These are phyloP conservation scores for Melanogaster broomeanus DNA, from an alignment of 768 basidiomycete genomes.

Conservation along the genomic window DNA sequence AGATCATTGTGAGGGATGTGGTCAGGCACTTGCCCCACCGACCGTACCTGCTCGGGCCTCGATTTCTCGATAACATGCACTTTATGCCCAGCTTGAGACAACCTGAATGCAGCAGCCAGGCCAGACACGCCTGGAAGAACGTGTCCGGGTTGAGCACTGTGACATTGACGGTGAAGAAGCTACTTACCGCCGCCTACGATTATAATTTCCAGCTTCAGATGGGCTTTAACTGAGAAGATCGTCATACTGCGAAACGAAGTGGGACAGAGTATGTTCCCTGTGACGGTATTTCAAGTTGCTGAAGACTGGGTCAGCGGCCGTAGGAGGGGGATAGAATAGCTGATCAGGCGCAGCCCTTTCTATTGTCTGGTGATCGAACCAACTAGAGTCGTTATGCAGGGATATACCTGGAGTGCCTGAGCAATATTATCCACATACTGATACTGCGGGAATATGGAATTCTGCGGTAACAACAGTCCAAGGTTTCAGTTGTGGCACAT, in stretches of 20 bases:
- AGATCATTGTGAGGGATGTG: not conserved
- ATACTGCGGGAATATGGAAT: too few relatives aligned
- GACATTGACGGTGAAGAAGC: not conserved
- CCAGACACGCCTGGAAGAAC: slow-evolving; percentile 42
- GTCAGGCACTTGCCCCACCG: slow-evolving; percentile 1
- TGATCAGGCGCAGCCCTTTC: too few relatives aligned
- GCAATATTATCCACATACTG: too few relatives aligned
- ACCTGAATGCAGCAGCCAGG: slow-evolving; percentile 53
- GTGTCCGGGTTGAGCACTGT: not conserved
- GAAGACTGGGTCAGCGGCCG: too few relatives aligned
- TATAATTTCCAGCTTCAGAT: slow-evolving; percentile 11
- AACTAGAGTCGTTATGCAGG: too few relatives aligned
- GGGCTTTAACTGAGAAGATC: slow-evolving; percentile 5
- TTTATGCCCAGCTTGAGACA: slow-evolving; percentile 52
- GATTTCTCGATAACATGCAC: slow-evolving; percentile 56
- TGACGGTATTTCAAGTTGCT: too few relatives aligned
- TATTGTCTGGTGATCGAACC: too few relatives aligned
- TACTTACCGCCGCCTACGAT: slow-evolving; percentile 21
- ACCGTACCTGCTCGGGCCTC: slow-evolving; percentile 38
- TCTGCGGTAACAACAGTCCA: too few relatives aligned
- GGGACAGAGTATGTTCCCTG: too few relatives aligned
- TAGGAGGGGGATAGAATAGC: too few relatives aligned
- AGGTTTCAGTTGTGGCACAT: too few relatives aligned
- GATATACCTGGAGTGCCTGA: too few relatives aligned
- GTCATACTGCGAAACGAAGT: not conserved